Evolutionary conservation across 2,329 filamentous ascomycete species (phyloP), one percentile per base, ranked within the genome.

Genomic region (Apiospora koreana): DNA sequence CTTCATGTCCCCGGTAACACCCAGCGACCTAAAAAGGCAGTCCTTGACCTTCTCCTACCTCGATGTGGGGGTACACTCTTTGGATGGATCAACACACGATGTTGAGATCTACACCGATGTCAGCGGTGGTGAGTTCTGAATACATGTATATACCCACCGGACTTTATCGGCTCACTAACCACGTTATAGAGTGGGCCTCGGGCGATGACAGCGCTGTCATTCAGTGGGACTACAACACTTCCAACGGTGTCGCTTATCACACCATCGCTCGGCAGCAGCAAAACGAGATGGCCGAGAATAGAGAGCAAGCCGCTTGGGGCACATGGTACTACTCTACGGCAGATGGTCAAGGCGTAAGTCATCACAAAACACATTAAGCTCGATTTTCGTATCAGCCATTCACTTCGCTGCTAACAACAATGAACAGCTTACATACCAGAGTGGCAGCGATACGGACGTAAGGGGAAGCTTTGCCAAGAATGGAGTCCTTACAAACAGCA

Each of bases 261-360:
- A 86, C 86, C 66, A 88, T 93, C 70, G 86, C 85, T 73, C 85
- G 88, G 62, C 83, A 86, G 72, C 79, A 84, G 10, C 91, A 95
- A 79, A 81, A 88, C 66, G 81, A 90, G 23, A 91, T 96, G 69
- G 87, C 88, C 1, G 94, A 97, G 78, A 82, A 83, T 16, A 82
- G 82, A 50, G 91, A 97, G 76, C 90, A 92, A 74, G 88, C 93
- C 0, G 92, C 94, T 82, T 97, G 94, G 94, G 94, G 94, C 2
- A 90, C 88, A 67, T 88, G 95, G 82, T 79, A 77, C 80, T 94
- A 94, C 79, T 90, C 92, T 16, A 94, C 89, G 3, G 88, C 89
- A 35, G 83, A 86, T 68, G 78, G 85, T 18, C 77, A 80, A 25
- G 85, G 85, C 31, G 82, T 84, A 79, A 77, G 83, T 80, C 54